phyloP scores from a whole-genome alignment of 139 green algal species.

The Chlamydomonas sp. region DNA sequence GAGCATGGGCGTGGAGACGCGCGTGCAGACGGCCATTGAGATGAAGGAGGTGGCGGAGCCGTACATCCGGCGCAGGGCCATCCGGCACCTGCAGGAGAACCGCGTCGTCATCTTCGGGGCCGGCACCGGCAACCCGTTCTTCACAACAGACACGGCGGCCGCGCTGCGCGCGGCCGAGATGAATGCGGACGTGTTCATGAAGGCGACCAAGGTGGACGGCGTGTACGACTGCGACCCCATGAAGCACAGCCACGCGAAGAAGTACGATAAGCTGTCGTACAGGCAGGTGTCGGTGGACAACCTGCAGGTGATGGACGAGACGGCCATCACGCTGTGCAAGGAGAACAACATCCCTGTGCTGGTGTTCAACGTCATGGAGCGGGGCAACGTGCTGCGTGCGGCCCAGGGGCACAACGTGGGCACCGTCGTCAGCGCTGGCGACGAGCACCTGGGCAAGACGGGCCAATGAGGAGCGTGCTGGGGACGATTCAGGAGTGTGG shows the following conservation, averaged over 20 bases:
- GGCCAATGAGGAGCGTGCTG: no score
- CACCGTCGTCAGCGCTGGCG: conserved; percentile 42
- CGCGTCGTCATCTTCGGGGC: conserved; percentile 97
- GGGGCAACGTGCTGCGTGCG: conserved; percentile 78
- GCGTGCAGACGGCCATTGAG: conserved; percentile 94
- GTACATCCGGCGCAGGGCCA: conserved; percentile 94
- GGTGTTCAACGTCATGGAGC: conserved; percentile 89
- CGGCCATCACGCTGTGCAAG: conserved; percentile 97
- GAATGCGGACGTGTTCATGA: conserved; percentile 89
- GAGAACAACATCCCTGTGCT: conserved; percentile 97
- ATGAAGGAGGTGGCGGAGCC: conserved; percentile 97
- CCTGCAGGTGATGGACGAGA: conserved; percentile 94
- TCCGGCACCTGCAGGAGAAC: conserved; percentile 94
- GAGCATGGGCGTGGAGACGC: conserved; percentile 69
- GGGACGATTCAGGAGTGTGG: no score
- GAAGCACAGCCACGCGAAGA: conserved; percentile 73
- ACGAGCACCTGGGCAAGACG: no score
- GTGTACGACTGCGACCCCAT: conserved; percentile 94
- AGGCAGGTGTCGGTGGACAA: conserved; percentile 43
- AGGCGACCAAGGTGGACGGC: conserved; percentile 97
- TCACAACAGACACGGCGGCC: conserved; percentile 98
- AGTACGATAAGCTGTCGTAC: conserved; percentile 74
- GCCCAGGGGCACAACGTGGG: conserved; percentile 57
- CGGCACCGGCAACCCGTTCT: conserved; percentile 98
- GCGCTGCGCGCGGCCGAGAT: conserved; percentile 97